A percentile compares a stretch with the other conserved stretches of the same genome.
Evolutionary conservation across 2,329 filamentous ascomycete species (phyloP).

Genomic region (Coniochaeta ligniaria): DNA sequence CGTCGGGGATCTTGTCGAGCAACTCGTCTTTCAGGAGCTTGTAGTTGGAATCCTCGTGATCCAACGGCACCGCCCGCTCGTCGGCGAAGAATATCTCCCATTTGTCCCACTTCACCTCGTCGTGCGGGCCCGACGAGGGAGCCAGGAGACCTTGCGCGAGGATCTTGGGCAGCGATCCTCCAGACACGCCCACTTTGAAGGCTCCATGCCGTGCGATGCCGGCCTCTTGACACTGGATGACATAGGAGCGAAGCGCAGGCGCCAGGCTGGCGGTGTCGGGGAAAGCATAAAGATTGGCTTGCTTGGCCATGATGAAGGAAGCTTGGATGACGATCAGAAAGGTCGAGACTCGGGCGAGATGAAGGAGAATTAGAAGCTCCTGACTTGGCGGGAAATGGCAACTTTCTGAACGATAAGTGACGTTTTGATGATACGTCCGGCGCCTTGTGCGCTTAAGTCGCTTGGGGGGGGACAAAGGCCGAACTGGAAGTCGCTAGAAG

Average conservation of each 20-base stretch:
- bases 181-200: conserved; percentile 91
- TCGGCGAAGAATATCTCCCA: conserved; percentile 99
- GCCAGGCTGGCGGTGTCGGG: conserved; percentile 63
- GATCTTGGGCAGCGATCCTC: conserved; percentile 83
- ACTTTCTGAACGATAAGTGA: not conserved
- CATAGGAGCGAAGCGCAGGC: conserved; percentile 69
- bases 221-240: conserved; percentile 73
- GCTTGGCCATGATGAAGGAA: conserved; percentile 41
- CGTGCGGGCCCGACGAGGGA: conserved; percentile 43
- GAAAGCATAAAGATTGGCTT: conserved; percentile 76
- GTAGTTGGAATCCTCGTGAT: conserved; percentile 94
- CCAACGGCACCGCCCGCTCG: conserved; percentile 87
- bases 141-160: conserved; percentile 78
- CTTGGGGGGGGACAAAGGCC: not conserved
- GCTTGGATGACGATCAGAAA: not conserved
- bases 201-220: conserved; percentile 71
- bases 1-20: conserved; percentile 75
- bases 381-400: not conserved
- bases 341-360: not conserved
- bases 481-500: not conserved
- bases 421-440: not conserved
- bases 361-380: not conserved
- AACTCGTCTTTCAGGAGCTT: conserved; percentile 79
- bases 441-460: not conserved
- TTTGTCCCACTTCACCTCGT: conserved; percentile 68